Conservation (phyloP, 306 rosid species). For the Prunus padus region DNA sequence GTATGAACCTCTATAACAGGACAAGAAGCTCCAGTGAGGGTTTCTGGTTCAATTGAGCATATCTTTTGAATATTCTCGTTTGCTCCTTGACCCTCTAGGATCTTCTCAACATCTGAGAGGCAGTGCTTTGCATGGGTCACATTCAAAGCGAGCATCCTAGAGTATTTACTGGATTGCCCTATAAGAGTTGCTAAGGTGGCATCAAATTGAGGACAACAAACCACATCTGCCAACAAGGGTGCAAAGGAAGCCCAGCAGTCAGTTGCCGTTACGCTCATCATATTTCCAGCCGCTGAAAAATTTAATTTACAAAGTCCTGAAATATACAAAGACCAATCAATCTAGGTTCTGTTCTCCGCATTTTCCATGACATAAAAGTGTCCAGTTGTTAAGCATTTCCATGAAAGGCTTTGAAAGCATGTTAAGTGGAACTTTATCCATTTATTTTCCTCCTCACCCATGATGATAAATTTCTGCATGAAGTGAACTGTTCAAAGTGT, state of each 20-base stretch:
- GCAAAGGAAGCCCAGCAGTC: slow-evolving; percentile 69
- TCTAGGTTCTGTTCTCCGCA: not conserved
- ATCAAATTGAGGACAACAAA: slow-evolving; percentile 68
- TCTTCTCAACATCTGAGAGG: slow-evolving; percentile 60
- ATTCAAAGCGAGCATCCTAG: slow-evolving; percentile 58
- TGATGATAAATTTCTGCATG: not conserved
- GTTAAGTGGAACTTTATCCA: not conserved
- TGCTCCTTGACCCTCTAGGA: slow-evolving; percentile 60
- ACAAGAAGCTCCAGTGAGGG: slow-evolving; percentile 61
- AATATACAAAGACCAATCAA: not conserved
- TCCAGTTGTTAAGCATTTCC: not conserved
- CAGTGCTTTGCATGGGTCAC: slow-evolving; percentile 52
- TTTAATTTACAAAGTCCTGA: slow-evolving; percentile 57
- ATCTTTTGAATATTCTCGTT: slow-evolving; percentile 38
- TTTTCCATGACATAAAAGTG: not conserved
- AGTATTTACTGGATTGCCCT: slow-evolving; percentile 58
- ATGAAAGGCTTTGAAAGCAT: not conserved
- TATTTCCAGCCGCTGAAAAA: slow-evolving; percentile 39
- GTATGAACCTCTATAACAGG: slow-evolving; percentile 46
- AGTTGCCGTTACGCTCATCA: slow-evolving; percentile 52
- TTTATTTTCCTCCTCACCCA: not conserved
- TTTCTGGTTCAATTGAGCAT: slow-evolving; percentile 45
- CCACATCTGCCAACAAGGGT: slow-evolving; percentile 63
- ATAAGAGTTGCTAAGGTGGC: slow-evolving; percentile 51
- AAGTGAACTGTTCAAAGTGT: not conserved